These are phyloP conservation scores for Trichoderma orchidacearum DNA, from an alignment of 495 filamentous ascomycete species.

Conservation along the genomic window DNA sequence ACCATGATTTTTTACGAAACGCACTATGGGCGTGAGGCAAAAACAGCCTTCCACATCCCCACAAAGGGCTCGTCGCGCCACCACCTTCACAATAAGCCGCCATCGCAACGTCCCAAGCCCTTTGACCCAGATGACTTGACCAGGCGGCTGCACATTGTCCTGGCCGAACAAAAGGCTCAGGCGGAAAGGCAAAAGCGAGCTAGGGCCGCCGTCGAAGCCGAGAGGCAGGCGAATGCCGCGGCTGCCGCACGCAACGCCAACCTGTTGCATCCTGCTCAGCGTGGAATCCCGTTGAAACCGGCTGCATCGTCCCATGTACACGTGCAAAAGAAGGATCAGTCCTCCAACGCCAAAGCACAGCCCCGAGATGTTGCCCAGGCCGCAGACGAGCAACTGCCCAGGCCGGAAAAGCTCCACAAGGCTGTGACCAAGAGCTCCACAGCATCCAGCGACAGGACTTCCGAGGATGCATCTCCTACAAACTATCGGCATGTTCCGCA, in stretches of 20 bases:
- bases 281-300: neutral
- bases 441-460: neutral
- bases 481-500: slow-evolving; percentile 24
- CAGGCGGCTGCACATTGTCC: slow-evolving; percentile 26
- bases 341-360: neutral
- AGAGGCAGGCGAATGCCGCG: slow-evolving; percentile 9
- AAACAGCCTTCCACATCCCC: neutral
- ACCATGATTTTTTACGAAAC: neutral
- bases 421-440: neutral
- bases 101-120: slow-evolving; percentile 17
- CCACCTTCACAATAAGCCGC: neutral
- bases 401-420: slow-evolving; percentile 8
- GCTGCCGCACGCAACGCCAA: slow-evolving; percentile 8
- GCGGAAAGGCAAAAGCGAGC: slow-evolving; percentile 9
- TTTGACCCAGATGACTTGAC: slow-evolving; percentile 38
- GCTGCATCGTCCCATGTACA: neutral
- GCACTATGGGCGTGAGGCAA: neutral
- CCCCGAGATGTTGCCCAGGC: slow-evolving; percentile 7
- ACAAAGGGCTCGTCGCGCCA: neutral
- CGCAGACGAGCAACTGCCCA: slow-evolving; percentile 4
- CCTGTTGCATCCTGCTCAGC: neutral
- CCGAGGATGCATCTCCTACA: slow-evolving; percentile 4
- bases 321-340: neutral
- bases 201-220: slow-evolving; percentile 3
- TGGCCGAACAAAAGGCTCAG: slow-evolving; percentile 26